Base-by-base conservation (phyloP, 78 protist species). In the Protostelium mycophagum region DNA sequence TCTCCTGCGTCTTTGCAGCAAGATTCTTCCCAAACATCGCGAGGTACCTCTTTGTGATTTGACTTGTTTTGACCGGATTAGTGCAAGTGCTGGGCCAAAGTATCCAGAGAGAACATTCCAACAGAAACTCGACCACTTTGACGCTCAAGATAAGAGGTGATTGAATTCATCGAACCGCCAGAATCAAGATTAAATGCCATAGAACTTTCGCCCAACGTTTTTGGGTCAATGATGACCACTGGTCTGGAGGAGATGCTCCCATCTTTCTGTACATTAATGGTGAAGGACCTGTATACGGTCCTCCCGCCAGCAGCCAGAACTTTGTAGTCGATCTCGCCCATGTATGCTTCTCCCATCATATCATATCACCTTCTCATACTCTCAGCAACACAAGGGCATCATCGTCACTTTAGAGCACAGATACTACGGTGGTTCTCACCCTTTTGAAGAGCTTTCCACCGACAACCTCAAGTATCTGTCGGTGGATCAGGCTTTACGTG, bases 401-500 rank as follows among this genome's bases (percentile, higher is more conserved):
- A 86, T 97, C 86, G 94, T 95, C 0, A 93, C 95, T 23, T 86
- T 97, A 1, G 98, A 97, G 84, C 98, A 97, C 39, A 86, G 98
- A 35, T 97, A 91, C 85, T 97, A 97, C 87, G 98, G 98, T 35
- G 91, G 83, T 25, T 90, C 96, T 29, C 37, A 89, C 16, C 98
- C 98, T 34, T 88, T 87, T 31, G 35, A 31, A 31, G 88, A 91
- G 29, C 34, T 89, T 1, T 63, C 94, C 34, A 84, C 91, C 0
- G 95, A 92, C 38, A 96, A 96, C 37, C 85, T 97, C n/a, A 73
- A 90, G 35, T 97, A 36, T 37, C 89, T 97, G 35, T 83, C 94
- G 1, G 83, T 91, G 35, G 73, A 87, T 39, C 98, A 97, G 83
- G 98, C 97, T 29, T 38, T 92, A 28, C 37, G 83, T 28, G 94